A percentile compares a stretch with the other conserved stretches of the same genome.
phyloP scores from a whole-genome alignment of 2,329 filamentous ascomycete species.

The Scedosporium boydii region DNA sequence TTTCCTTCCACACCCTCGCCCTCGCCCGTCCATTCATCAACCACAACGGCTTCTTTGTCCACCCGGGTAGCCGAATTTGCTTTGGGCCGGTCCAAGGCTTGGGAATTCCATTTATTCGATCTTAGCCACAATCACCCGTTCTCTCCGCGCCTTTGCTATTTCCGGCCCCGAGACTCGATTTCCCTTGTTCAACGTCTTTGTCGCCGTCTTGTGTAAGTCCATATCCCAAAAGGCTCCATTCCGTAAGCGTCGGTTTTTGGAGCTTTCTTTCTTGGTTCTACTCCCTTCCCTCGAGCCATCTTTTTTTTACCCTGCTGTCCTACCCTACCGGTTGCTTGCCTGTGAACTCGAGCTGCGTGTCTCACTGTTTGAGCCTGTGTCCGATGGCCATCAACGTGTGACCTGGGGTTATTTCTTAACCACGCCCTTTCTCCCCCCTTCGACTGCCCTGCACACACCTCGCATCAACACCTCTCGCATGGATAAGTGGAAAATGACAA shows the following conservation, averaged over 20 bases:
- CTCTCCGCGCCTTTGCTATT: neutral
- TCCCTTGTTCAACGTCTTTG: neutral
- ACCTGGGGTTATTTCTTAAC: neutral
- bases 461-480: neutral
- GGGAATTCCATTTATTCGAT: neutral
- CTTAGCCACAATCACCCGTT: neutral
- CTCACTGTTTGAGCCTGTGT: neutral
- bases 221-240: neutral
- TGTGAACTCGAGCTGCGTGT: neutral
- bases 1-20: constrained; percentile 3
- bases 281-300: neutral
- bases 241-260: neutral
- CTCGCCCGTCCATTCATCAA: neutral
- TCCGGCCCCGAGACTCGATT: neutral
- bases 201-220: constrained; percentile 1
- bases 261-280: neutral
- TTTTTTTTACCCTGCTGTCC: neutral
- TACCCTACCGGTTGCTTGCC: neutral
- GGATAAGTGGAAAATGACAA: neutral
- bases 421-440: neutral
- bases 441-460: neutral
- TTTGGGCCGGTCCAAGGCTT: neutral
- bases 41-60: neutral
- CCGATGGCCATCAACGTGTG: neutral
- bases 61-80: neutral